Evolutionary conservation across 768 basidiomycete genomes (phyloP), one percentile per base, ranked within the genome.

Genomic region (Phanerodontia chrysosporium): DNA sequence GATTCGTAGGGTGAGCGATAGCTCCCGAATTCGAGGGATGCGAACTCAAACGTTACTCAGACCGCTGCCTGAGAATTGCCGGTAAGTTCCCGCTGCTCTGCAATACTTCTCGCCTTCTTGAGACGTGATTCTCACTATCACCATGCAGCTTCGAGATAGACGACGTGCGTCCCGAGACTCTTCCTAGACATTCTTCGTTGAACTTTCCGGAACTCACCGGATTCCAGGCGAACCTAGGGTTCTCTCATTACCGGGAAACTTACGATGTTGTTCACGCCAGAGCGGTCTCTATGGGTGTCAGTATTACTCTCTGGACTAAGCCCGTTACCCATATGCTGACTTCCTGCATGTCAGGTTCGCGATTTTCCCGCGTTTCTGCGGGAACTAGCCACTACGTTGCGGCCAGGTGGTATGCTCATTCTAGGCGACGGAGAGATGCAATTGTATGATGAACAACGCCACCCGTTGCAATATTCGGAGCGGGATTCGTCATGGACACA

Each of bases 261-360:
- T 73, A 71, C 59, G 72, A 74, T 51, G 66, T 74, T 14, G 64
- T 72, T 10, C 72, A 74, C 59, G 65, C 67, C 16, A 65, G 73
- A 12, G 67, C 69, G 13, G 58, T 74, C n/a, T 62, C 62, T 12
- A 55, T 62, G 21, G 73, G 73, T 5, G 73, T 73, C 35, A 42
- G 72, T 64, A 18, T 10, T 55, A 42, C 24, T 35, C 25, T 46
- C 21, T 30, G 22, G 22, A 27, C 21, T 42, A 32, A 18, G 6
- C 16, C 29, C 51, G n/a, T n/a, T 36, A 18, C 16, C 18, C 39
- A 18, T 4, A 18, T 42, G 36, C 53, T 55, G 4, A 55, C 36
- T 16, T 42, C 0, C n/a, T 12, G 39, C 10, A 12, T 32, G 21
- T 14, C 42, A 74, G 73, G 69, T 74, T 30, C 65, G 67, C 8